phyloP scores from a whole-genome alignment of 352 stramenopile species.

The Phytopythium vexans region DNA sequence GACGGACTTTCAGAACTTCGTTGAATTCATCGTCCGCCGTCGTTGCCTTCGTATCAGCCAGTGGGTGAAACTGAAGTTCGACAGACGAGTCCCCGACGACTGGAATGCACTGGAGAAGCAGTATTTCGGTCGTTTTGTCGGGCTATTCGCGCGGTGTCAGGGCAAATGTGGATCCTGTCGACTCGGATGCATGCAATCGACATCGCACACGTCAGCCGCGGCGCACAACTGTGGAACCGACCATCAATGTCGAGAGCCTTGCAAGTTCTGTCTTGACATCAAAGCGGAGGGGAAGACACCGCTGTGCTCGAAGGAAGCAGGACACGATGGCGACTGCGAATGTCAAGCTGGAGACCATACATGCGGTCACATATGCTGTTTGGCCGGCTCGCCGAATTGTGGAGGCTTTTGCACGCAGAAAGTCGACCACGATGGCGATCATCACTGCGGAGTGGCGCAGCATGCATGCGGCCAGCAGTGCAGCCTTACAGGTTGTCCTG shows the following conservation, averaged over 20 bases:
- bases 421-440: slow-evolving; percentile 32
- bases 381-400: slow-evolving; percentile 49
- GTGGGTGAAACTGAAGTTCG: slow-evolving; percentile 41
- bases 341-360: slow-evolving; percentile 64
- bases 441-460: slow-evolving; percentile 50
- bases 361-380: slow-evolving; percentile 39
- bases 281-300: slow-evolving; percentile 24
- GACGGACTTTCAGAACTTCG: slow-evolving; percentile 50
- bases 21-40: slow-evolving; percentile 54
- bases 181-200: slow-evolving; percentile 63
- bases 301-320: slow-evolving; percentile 44
- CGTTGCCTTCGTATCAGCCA: slow-evolving; percentile 40
- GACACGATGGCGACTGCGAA: slow-evolving; percentile 67
- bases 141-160: slow-evolving; percentile 55
- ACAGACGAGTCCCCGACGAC: slow-evolving; percentile 33
- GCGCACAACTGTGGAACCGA: slow-evolving; percentile 50
- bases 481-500: slow-evolving; percentile 32
- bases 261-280: slow-evolving; percentile 43
- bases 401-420: slow-evolving; percentile 41
- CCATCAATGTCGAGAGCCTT: slow-evolving; percentile 42
- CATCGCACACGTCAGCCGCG: slow-evolving; percentile 20
- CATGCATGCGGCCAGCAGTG: slow-evolving; percentile 62
- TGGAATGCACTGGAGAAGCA: slow-evolving; percentile 52
- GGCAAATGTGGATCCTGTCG: slow-evolving; percentile 46
- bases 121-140: slow-evolving; percentile 36